phyloP scores from a whole-genome alignment of 257 asterid genomes.

The Solanum rostratum region DNA sequence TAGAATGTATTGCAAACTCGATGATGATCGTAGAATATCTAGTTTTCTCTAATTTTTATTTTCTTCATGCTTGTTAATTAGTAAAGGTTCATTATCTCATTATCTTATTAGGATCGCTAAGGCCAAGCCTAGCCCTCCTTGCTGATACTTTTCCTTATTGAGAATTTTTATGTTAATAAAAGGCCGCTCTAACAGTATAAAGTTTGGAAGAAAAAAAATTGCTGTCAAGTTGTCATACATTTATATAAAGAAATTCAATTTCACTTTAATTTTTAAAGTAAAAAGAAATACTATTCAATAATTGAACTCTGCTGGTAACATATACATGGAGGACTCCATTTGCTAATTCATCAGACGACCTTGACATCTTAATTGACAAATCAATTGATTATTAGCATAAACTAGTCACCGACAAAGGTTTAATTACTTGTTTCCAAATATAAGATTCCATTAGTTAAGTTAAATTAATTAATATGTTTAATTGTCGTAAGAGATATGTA shows the following conservation, averaged over 20 bases:
- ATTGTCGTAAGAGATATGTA: background rate
- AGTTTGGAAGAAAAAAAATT: background rate
- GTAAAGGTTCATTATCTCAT: too few species aligned
- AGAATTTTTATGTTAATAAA: too few species aligned
- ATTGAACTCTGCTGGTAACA: background rate
- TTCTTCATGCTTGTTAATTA: too few species aligned
- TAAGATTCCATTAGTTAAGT: background rate
- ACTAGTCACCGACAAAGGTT: background rate
- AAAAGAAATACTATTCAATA: background rate
- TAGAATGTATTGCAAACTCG: too few species aligned
- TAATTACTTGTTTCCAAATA: background rate
- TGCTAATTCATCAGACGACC: background rate
- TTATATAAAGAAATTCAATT: background rate
- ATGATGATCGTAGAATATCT: too few species aligned
- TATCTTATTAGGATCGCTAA: too few species aligned
- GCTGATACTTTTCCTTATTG: too few species aligned
- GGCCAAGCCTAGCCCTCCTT: too few species aligned
- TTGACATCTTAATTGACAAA: background rate
- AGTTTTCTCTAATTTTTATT: too few species aligned
- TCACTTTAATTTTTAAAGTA: background rate
- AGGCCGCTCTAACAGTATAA: too few species aligned
- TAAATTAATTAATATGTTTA: background rate
- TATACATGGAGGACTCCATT: background rate
- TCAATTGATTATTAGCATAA: background rate
- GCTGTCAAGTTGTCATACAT: background rate